These are phyloP conservation scores for Diaporthe ilicicola DNA, from an alignment of 2,329 filamentous ascomycete species.

Conservation along the genomic window DNA sequence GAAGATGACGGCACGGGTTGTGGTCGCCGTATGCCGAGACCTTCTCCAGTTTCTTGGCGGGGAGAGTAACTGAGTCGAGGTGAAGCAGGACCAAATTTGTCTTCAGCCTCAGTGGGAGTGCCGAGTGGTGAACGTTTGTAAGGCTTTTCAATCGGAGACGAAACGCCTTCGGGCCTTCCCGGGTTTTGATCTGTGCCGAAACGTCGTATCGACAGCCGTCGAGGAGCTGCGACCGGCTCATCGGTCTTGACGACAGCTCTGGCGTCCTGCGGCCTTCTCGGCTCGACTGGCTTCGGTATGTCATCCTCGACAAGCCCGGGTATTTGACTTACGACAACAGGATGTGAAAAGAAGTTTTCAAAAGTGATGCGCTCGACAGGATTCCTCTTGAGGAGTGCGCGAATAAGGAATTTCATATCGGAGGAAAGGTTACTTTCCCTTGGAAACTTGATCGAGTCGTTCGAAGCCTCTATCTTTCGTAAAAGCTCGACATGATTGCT, in stretches of 20 bases:
- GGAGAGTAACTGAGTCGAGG: constrained; percentile 53
- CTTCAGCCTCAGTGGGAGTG: constrained; percentile 49
- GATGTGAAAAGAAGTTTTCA: constrained; percentile 81
- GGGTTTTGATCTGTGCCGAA: constrained; percentile 48
- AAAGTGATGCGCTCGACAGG: constrained; percentile 88
- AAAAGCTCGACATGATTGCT: constrained; percentile 94
- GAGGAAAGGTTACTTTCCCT: constrained; percentile 75
- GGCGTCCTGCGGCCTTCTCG: constrained; percentile 45
- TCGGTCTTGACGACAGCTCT: constrained; percentile 44
- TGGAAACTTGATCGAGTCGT: constrained; percentile 86
- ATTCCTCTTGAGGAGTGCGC: constrained; percentile 82
- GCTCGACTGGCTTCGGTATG: constrained; percentile 53
- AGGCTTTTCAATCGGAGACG: constrained; percentile 52
- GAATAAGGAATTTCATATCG: constrained; percentile 83
- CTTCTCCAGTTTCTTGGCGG: constrained; percentile 56
- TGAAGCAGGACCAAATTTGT: constrained; percentile 40
- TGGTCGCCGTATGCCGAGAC: constrained; percentile 61
- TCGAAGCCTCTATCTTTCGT: constrained; percentile 87
- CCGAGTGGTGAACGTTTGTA: constrained; percentile 53
- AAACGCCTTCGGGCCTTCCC: constrained; percentile 44
- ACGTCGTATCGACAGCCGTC: constrained; percentile 51
- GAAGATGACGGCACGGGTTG: constrained; percentile 57
- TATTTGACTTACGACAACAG: constrained; percentile 77
- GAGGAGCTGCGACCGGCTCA: constrained; percentile 41
- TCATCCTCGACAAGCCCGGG: constrained; percentile 85